Percentiles rank a stretch among this genome's conserved stretches.
Conservation (phyloP, 2,329 filamentous ascomycete genomes). For the Phaeophleospora eucalypticola region DNA sequence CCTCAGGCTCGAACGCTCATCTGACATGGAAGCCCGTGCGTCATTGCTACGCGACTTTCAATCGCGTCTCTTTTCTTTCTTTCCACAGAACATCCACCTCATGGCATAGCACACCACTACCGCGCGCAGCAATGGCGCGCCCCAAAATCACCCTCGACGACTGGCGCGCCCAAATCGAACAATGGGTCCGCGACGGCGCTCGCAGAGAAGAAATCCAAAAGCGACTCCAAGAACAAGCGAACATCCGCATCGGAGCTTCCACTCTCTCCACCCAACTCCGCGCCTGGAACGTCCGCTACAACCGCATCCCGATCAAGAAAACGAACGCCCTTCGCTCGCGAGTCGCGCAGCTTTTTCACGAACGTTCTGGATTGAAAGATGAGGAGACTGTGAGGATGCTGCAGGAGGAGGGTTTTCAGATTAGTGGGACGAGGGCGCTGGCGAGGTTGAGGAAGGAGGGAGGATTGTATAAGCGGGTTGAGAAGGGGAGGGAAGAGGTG, state of each 20-base stretch:
- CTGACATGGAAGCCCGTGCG: too few species aligned
- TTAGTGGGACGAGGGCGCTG: background rate
- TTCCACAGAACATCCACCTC: too few species aligned
- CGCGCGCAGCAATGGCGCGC: background rate
- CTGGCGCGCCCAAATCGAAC: background rate
- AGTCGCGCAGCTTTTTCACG: background rate
- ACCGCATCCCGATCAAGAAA: background rate
- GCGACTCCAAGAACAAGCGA: background rate
- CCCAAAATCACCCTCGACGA: background rate
- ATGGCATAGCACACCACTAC: background rate
- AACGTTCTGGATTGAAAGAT: background rate
- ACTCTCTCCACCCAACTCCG: background rate
- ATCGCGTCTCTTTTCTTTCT: too few species aligned
- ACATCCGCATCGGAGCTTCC: background rate
- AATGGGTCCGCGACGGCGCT: background rate
- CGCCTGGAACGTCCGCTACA: background rate
- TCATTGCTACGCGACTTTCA: too few species aligned
- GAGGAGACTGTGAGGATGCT: background rate
- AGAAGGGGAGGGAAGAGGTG: background rate
- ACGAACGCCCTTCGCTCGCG: background rate
- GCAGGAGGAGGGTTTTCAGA: background rate
- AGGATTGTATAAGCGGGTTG: conserved; percentile 1
- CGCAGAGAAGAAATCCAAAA: background rate
- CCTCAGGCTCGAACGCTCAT: too few species aligned
- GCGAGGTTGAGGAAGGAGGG: background rate